phyloP scores from a whole-genome alignment of 2,329 filamentous ascomycete genomes.

The Akanthomyces uredinophilus region DNA sequence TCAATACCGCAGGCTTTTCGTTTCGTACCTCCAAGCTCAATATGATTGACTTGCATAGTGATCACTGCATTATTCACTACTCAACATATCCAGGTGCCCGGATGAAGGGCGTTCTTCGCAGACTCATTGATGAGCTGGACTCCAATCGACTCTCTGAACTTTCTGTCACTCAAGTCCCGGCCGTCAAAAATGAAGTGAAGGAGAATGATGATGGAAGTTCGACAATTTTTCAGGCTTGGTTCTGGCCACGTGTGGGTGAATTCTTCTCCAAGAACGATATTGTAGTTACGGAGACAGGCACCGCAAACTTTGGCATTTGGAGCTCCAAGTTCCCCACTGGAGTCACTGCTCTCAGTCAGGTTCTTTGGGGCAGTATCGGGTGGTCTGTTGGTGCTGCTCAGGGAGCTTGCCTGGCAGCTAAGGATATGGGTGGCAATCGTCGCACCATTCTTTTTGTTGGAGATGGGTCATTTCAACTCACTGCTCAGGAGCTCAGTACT shows the following conservation, averaged over 20 bases:
- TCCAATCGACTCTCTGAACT: conserved; percentile 56
- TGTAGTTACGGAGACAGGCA: conserved; percentile 82
- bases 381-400: conserved; percentile 56
- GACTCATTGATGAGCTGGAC: conserved; percentile 58
- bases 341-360: conserved; percentile 78
- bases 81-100: conserved; percentile 72
- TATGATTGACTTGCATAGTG: conserved; percentile 77
- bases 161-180: conserved; percentile 47
- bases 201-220: conserved; percentile 35
- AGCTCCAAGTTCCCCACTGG: conserved; percentile 72
- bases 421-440: conserved; percentile 53
- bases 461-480: conserved; percentile 82
- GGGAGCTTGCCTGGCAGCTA: conserved; percentile 67
- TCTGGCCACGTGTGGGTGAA: conserved; percentile 72
- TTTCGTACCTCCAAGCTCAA: conserved; percentile 72
- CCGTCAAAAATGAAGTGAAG: conserved; percentile 46
- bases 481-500: conserved; percentile 76
- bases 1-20: conserved; percentile 79
- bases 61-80: conserved; percentile 67
- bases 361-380: conserved; percentile 65
- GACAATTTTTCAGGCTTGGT: conserved; percentile 62
- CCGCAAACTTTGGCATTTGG: conserved; percentile 83
- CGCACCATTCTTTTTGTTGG: conserved; percentile 83
- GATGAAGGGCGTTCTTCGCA: conserved; percentile 73
- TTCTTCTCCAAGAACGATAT: conserved; percentile 71